Percentiles rank a stretch among this genome's conserved stretches.
Evolutionary conservation across 2,329 filamentous ascomycete genomes (phyloP).

Genomic region (Aureobasidium sp.): DNA sequence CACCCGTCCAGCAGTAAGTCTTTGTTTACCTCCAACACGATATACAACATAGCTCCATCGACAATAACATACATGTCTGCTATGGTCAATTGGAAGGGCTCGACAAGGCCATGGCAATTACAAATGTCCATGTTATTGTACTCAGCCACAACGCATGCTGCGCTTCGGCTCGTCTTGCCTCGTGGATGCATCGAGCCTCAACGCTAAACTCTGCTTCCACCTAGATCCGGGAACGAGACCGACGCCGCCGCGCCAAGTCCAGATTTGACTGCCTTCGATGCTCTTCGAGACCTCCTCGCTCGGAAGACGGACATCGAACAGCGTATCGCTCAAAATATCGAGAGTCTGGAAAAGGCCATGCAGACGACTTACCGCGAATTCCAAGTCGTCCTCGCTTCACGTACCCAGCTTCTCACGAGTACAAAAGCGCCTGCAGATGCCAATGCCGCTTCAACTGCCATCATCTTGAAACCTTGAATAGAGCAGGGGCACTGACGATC

Average conservation of each 20-base stretch:
- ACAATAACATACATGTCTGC: no score
- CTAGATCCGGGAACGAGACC: not conserved
- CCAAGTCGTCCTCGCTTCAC: not conserved
- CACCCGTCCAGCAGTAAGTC: not conserved
- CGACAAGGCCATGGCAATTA: not conserved
- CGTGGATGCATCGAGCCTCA: not conserved
- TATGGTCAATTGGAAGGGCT: not conserved
- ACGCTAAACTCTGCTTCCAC: not conserved
- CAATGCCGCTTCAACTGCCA: not conserved
- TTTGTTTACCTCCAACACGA: no score
- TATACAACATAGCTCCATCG: no score
- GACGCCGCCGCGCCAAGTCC: not conserved
- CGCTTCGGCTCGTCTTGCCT: not conserved
- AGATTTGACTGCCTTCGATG: conserved; percentile 4
- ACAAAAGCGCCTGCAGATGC: not conserved
- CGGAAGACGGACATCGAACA: conserved; percentile 8
- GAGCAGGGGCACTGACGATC: not conserved
- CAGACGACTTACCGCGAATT: conserved; percentile 8
- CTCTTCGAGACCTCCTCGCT: conserved; percentile 8
- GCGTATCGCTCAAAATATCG: conserved; percentile 3
- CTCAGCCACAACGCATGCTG: not conserved
- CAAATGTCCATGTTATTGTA: not conserved
- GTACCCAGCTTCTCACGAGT: not conserved
- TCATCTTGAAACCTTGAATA: not conserved
- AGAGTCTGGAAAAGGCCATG: conserved; percentile 6